phyloP scores from a whole-genome alignment of 2,329 filamentous ascomycete species.

The Tolypocladium nubicola region DNA sequence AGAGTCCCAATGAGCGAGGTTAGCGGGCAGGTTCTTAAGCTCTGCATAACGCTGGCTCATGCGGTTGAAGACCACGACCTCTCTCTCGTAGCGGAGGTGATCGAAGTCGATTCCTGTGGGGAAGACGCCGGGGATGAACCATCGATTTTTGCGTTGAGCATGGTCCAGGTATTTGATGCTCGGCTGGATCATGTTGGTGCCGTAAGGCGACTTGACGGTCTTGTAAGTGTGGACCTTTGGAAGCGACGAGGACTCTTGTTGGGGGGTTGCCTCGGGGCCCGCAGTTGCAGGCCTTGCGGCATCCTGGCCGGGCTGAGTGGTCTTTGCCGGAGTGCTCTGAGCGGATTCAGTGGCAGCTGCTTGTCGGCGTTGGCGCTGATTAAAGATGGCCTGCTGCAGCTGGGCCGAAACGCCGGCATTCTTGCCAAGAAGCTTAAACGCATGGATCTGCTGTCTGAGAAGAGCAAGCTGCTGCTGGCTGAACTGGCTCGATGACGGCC shows the following conservation, averaged over 20 bases:
- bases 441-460: constrained; percentile 76
- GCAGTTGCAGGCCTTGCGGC: constrained; percentile 23
- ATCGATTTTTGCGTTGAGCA: constrained; percentile 61
- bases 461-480: constrained; percentile 68
- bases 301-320: constrained; percentile 19
- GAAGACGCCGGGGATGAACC: constrained; percentile 78
- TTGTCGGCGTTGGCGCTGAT: constrained; percentile 56
- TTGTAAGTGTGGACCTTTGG: constrained; percentile 50
- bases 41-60: constrained; percentile 79
- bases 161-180: constrained; percentile 74
- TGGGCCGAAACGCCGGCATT: constrained; percentile 70
- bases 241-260: constrained; percentile 19
- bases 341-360: constrained; percentile 39
- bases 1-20: constrained; percentile 79
- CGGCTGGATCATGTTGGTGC: constrained; percentile 37
- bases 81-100: constrained; percentile 74
- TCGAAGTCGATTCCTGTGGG: constrained; percentile 83
- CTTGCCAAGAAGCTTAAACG: constrained; percentile 83
- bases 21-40: constrained; percentile 72
- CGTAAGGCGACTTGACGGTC: constrained; percentile 66
- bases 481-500: constrained; percentile 47
- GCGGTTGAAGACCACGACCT: constrained; percentile 80
- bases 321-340: constrained; percentile 22
- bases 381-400: constrained; percentile 76
- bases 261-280: constrained; percentile 20